A percentile compares a stretch with the other conserved stretches of the same genome.
Conservation (phyloP, 148 eudicot species). For the Tetragonia tetragonoides region DNA sequence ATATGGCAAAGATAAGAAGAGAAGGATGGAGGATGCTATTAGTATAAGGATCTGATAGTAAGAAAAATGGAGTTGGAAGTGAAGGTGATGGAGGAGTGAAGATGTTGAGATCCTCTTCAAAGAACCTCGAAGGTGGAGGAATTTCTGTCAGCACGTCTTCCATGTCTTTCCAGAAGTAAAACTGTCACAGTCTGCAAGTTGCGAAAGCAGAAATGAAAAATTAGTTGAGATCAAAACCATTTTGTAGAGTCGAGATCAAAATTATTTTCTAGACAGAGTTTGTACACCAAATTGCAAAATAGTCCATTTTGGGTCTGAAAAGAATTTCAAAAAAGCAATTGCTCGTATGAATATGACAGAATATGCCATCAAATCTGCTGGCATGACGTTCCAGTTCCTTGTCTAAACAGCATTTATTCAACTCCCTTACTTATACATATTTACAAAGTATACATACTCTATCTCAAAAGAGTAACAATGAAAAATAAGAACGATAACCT, state of each 20-base stretch:
- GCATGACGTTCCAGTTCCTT: not conserved
- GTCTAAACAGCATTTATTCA: no score
- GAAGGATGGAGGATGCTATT: constrained; percentile 55
- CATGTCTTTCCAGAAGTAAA: constrained; percentile 41
- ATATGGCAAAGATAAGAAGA: constrained; percentile 76
- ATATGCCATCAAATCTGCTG: not conserved
- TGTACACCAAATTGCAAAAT: not conserved
- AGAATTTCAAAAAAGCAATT: not conserved
- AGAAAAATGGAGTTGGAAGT: constrained; percentile 64
- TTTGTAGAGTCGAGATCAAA: not conserved
- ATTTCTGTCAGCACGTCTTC: constrained; percentile 88
- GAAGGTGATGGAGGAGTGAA: constrained; percentile 67
- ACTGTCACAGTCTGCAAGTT: constrained; percentile 36
- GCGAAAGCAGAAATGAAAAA: not conserved
- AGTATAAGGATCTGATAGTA: constrained; percentile 46
- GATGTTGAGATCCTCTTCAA: constrained; percentile 84
- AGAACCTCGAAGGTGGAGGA: constrained; percentile 95
- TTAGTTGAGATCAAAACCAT: not conserved
- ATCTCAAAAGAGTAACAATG: no score
- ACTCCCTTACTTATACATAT: no score
- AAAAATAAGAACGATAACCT: no score
- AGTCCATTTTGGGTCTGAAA: not conserved
- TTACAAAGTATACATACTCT: no score
- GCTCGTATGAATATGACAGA: not conserved
- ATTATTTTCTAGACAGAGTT: not conserved